Base-by-base conservation (phyloP, 305 asterid genomes). In the Lippia alba region DNA sequence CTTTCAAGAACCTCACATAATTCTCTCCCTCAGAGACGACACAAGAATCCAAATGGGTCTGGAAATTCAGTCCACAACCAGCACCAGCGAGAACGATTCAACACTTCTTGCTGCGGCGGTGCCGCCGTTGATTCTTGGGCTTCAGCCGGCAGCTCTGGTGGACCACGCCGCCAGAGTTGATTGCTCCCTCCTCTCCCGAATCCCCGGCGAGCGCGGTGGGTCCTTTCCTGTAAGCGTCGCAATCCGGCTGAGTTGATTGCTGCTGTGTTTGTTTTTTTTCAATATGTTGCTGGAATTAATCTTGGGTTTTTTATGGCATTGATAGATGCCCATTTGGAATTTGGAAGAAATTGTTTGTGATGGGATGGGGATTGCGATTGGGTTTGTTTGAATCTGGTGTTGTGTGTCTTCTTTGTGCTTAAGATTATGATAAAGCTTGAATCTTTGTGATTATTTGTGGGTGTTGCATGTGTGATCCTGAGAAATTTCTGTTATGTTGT, bases 161-260 rank as follows among this genome's bases (percentile, higher is more conserved):
- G 99, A 94, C 85, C 96, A 91, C 74, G 86, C 86, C 56, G 97
- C 97, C 2, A 85, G 73, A 62, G 97, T 94, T 75, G 97, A 89
- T 85, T 82, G 77, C 76, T 75, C 96, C 66, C 85, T 94, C 77
- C 97, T 94, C 86, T 89, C 99, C 78, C 84, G 86, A 44, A 89
- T 94, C 69, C 83, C 91, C 4, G 99, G 99, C 11, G 96, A 94
- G 79, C 65, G 86, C 70, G 99, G 99, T 14, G 99, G 99, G 78
- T 94, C 99, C 61, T 94, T 91, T 69, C 97, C 97, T 60, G 97
- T 94, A 90, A 89, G 88, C 74, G n/a, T 45, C 56, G 61, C 74
- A 69, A 64, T 65, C 71, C 1, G 46, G 34, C 40, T 59, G 16
- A 36, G 2, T 24, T 24, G 30, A 24, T 24, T 7, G 1, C 49